These are phyloP conservation scores for Coniferiporia weirii DNA, from an alignment of 1,284 basidiomycete species.

Conservation along the genomic window DNA sequence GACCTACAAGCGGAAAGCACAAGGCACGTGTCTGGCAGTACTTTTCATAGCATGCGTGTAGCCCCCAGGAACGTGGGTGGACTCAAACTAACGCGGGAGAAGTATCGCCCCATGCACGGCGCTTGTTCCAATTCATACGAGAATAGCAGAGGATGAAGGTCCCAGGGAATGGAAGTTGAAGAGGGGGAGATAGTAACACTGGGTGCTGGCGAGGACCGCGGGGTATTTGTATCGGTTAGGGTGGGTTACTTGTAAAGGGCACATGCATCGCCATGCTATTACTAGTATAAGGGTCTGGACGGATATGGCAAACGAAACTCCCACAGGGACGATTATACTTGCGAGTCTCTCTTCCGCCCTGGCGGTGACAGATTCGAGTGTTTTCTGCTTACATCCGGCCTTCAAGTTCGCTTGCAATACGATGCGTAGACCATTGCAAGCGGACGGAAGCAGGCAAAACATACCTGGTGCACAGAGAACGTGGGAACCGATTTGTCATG, in stretches of 20 bases:
- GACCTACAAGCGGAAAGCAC: background rate
- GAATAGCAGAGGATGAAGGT: background rate
- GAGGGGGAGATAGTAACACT: background rate
- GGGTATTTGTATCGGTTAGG: background rate
- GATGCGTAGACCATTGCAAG: no score
- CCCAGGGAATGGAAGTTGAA: background rate
- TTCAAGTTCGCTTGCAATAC: background rate
- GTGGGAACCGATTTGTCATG: conserved; percentile 6
- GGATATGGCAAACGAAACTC: conserved; percentile 4
- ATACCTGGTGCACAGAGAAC: background rate
- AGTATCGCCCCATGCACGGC: background rate
- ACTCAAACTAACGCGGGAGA: conserved; percentile 8
- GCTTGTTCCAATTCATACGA: background rate
- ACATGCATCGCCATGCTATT: background rate
- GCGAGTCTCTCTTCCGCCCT: background rate
- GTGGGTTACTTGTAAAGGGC: background rate
- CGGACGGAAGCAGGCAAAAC: background rate
- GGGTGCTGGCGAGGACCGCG: background rate
- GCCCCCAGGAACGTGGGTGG: background rate
- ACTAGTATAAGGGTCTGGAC: background rate
- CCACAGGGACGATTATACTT: background rate
- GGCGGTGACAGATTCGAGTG: background rate
- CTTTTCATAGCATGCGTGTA: background rate
- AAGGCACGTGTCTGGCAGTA: background rate
- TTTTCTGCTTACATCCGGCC: background rate